Percentiles rank a stretch among this genome's conserved stretches.
Evolutionary conservation across 768 basidiomycete species (phyloP).

Genomic region (Coprinellus aureogranulatus): DNA sequence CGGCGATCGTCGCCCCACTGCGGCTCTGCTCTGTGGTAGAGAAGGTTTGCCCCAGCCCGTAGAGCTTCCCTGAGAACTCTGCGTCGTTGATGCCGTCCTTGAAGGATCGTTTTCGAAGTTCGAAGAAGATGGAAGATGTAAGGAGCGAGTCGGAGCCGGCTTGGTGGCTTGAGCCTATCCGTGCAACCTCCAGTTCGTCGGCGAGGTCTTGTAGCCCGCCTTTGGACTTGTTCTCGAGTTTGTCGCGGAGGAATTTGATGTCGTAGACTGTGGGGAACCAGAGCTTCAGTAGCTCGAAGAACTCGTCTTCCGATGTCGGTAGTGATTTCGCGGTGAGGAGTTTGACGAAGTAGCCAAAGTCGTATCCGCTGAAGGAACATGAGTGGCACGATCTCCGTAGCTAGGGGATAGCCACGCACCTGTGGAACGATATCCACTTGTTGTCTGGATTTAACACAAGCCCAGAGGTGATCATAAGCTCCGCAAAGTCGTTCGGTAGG

Average conservation of each 20-base stretch:
- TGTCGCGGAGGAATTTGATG: constrained; percentile 91
- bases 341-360: constrained; percentile 98
- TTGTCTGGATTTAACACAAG: constrained; percentile 85
- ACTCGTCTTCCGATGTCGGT: constrained; percentile 84
- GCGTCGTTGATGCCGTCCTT: constrained; percentile 81
- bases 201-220: constrained; percentile 93
- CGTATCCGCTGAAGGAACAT: constrained; percentile 78
- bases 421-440: constrained; percentile 97
- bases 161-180: constrained; percentile 90
- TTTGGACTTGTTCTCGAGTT: constrained; percentile 65
- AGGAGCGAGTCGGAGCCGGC: constrained; percentile 97
- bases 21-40: constrained; percentile 58
- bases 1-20: constrained; percentile 78
- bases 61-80: constrained; percentile 80
- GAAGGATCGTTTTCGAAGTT: constrained; percentile 91
- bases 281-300: constrained; percentile 80
- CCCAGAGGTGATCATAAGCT: constrained; percentile 94
- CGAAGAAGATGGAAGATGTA: constrained; percentile 93
- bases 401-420: constrained; percentile 51
- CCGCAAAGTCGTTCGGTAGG: constrained; percentile 89
- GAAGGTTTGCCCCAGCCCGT: constrained; percentile 81
- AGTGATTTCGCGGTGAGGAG: constrained; percentile 82
- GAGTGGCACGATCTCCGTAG: neutral
- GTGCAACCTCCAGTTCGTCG: constrained; percentile 91
- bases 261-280: constrained; percentile 99